A percentile compares a stretch with the other conserved stretches of the same genome.
phyloP scores from a whole-genome alignment of 2,329 filamentous ascomycete genomes.

The Orbilia blumenaviensis region DNA sequence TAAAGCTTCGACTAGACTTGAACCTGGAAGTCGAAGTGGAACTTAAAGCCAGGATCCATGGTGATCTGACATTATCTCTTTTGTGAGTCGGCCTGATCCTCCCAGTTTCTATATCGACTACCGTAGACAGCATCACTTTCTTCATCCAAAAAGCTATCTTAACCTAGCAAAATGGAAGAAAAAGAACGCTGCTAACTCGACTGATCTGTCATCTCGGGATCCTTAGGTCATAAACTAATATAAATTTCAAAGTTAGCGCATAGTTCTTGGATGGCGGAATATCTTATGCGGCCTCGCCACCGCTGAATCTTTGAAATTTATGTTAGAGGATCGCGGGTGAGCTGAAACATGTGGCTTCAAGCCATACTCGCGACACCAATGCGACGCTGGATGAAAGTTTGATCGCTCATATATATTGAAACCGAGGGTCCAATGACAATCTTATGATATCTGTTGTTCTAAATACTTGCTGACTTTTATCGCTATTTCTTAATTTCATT shows the following conservation, averaged over 20 bases:
- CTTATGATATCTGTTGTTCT: too few species aligned
- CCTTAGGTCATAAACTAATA: constrained; percentile 53
- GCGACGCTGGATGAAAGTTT: too few species aligned
- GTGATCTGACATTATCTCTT: constrained; percentile 58
- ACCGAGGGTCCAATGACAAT: too few species aligned
- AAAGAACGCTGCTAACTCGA: constrained; percentile 38
- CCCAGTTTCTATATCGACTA: background rate
- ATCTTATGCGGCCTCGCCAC: background rate
- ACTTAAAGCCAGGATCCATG: constrained; percentile 58
- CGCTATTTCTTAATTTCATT: too few species aligned
- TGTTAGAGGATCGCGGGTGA: background rate
- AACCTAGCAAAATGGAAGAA: constrained; percentile 32
- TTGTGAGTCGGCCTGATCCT: constrained; percentile 55
- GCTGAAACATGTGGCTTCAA: background rate
- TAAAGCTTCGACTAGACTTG: constrained; percentile 57
- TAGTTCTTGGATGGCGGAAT: constrained; percentile 24
- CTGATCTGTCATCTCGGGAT: background rate
- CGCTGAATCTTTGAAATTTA: background rate
- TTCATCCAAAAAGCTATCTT: constrained; percentile 33
- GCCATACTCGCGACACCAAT: background rate
- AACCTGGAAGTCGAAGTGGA: constrained; percentile 58
- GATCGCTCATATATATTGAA: too few species aligned
- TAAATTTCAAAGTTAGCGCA: constrained; percentile 20
- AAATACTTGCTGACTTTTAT: too few species aligned
- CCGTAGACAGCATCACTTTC: constrained; percentile 22